Conservation (phyloP, 2,329 filamentous ascomycete species). For the Aspergillus fructus region DNA sequence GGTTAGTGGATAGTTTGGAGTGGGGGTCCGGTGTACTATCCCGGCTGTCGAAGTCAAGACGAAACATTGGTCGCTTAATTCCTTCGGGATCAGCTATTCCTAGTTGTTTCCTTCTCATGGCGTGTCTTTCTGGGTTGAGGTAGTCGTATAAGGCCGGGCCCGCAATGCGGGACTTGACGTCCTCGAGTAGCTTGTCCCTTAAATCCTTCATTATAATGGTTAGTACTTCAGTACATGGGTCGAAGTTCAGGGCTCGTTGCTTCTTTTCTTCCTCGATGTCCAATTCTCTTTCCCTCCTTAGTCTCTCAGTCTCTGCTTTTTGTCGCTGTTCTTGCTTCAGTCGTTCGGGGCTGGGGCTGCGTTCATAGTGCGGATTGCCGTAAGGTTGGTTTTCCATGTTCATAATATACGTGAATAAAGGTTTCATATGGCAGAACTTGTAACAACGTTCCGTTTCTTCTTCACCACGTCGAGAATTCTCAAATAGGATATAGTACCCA, state of each 20-base stretch:
- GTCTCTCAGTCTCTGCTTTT: conserved; percentile 65
- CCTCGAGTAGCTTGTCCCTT: conserved; percentile 79
- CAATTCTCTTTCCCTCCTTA: conserved; percentile 71
- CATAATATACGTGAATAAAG: conserved; percentile 91
- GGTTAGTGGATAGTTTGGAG: conserved; percentile 41
- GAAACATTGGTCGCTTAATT: conserved; percentile 55
- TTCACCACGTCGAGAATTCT: conserved; percentile 72
- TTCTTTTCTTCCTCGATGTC: conserved; percentile 89
- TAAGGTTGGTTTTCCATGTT: conserved; percentile 79
- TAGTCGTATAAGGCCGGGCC: conserved; percentile 77
- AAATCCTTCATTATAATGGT: conserved; percentile 77
- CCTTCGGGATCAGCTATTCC: conserved; percentile 71
- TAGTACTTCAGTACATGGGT: conserved; percentile 83
- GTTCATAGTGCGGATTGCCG: conserved; percentile 63
- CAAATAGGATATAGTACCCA: conserved; percentile 91
- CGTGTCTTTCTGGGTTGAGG: conserved; percentile 78
- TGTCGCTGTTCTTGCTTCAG: conserved; percentile 51
- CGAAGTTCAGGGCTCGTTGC: conserved; percentile 80
- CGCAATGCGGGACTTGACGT: conserved; percentile 84
- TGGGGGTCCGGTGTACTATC: conserved; percentile 62
- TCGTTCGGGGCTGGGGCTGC: conserved; percentile 47
- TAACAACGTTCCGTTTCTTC: conserved; percentile 80
- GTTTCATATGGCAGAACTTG: conserved; percentile 72
- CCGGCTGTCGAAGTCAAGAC: conserved; percentile 60
- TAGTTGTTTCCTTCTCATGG: conserved; percentile 73